These are phyloP conservation scores for Drosera capensis DNA, from an alignment of 148 eudicot species.

Conservation along the genomic window DNA sequence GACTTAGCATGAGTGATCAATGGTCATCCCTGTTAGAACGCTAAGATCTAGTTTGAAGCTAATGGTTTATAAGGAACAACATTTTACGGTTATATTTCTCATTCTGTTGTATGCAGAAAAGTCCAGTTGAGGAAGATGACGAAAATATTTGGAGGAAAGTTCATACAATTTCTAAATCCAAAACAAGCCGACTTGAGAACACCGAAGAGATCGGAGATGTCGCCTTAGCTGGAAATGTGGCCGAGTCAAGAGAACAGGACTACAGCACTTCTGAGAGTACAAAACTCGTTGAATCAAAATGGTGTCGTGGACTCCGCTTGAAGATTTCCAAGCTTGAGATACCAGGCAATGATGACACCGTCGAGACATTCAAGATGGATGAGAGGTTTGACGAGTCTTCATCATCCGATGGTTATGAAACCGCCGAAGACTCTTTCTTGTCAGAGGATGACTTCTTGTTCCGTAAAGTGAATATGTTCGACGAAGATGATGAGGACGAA, in stretches of 20 bases:
- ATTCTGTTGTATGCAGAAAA: conserved; percentile 22
- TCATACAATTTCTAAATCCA: neutral
- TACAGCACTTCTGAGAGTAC: conserved; percentile 14
- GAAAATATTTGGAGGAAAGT: conserved; percentile 8
- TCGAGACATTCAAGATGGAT: conserved; percentile 24
- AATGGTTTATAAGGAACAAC: no score
- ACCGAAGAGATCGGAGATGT: neutral
- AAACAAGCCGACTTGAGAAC: neutral
- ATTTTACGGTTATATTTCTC: neutral
- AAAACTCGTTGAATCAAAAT: conserved; percentile 18
- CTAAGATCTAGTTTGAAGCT: no score
- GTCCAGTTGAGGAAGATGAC: conserved; percentile 42
- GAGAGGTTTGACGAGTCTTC: conserved; percentile 7
- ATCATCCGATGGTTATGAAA: conserved; percentile 36
- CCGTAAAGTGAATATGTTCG: conserved; percentile 48
- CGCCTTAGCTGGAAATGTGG: conserved; percentile 5
- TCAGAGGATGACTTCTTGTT: conserved; percentile 33
- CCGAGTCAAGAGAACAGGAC: conserved; percentile 8
- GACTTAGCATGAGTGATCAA: no score
- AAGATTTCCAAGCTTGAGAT: conserved; percentile 31
- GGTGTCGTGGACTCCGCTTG: conserved; percentile 19
- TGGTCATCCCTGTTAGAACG: no score
- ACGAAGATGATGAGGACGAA: conserved; percentile 20
- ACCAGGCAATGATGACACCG: conserved; percentile 21
- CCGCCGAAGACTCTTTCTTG: conserved; percentile 43